A percentile compares a stretch with the other conserved stretches of the same genome.
Evolutionary conservation across 768 basidiomycete genomes (phyloP).

Genomic region (Gymnopilus dilepis): DNA sequence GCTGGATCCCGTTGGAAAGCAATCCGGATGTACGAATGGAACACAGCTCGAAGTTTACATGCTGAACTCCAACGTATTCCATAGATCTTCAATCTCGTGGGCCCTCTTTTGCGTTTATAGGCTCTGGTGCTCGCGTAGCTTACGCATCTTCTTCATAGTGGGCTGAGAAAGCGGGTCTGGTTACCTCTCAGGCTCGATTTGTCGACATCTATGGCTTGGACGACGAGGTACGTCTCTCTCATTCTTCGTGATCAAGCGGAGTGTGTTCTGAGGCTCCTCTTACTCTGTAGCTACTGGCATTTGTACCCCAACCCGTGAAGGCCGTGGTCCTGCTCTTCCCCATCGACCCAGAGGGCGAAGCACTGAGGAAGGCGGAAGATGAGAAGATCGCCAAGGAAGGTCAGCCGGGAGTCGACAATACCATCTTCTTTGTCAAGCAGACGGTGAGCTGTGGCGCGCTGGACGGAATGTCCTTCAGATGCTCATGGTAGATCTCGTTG

Average conservation of each 20-base stretch:
- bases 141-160: conserved; percentile 46
- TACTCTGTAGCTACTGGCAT: conserved; percentile 58
- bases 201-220: conserved; percentile 79
- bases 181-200: conserved; percentile 55
- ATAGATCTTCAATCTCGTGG: conserved; percentile 55
- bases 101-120: conserved; percentile 16
- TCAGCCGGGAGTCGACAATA: conserved; percentile 56
- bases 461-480: neutral
- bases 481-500: neutral
- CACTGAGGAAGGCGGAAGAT: conserved; percentile 64
- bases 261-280: neutral
- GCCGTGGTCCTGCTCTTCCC: conserved; percentile 91
- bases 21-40: conserved; percentile 68
- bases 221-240: conserved; percentile 49
- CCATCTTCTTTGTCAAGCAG: conserved; percentile 89
- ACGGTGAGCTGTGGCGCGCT: conserved; percentile 51
- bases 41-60: too few relatives aligned
- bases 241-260: neutral
- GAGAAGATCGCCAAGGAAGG: conserved; percentile 51
- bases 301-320: conserved; percentile 77
- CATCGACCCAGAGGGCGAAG: conserved; percentile 51
- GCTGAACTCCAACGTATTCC: conserved; percentile 7
- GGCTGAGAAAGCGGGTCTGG: conserved; percentile 71
- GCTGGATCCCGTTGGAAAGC: conserved; percentile 84
- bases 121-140: neutral